A percentile compares a stretch with the other conserved stretches of the same genome.
These are phyloP conservation scores for Massariosphaeria phaeospora DNA, from an alignment of 495 filamentous ascomycete species.

Conservation along the genomic window DNA sequence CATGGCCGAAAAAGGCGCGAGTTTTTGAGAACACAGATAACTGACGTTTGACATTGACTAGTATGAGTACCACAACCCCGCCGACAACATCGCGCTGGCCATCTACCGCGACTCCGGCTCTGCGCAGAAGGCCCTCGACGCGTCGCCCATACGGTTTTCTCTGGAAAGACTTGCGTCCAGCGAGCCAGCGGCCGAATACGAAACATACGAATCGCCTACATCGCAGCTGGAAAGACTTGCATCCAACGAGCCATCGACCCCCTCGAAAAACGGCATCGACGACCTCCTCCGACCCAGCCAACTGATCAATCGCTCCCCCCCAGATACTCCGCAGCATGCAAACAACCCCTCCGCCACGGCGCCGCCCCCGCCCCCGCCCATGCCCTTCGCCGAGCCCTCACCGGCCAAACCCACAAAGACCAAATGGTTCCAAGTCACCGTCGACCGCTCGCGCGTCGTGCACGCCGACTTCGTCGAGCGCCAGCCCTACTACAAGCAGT, in stretches of 20 bases:
- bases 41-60: constrained; percentile 10
- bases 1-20: background rate
- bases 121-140: constrained; percentile 39
- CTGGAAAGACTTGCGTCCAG: constrained; percentile 20
- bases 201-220: no score
- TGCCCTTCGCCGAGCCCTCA: constrained; percentile 6
- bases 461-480: constrained; percentile 43
- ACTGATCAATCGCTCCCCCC: constrained; percentile 4
- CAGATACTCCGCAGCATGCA: background rate
- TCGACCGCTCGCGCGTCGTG: constrained; percentile 35
- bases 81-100: constrained; percentile 41
- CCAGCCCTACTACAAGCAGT: constrained; percentile 40
- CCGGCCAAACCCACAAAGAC: background rate
- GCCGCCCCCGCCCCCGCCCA: background rate
- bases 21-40: background rate
- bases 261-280: constrained; percentile 17
- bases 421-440: constrained; percentile 29
- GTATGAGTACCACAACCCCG: constrained; percentile 40
- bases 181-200: no score
- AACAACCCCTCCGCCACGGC: background rate
- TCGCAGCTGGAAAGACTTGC: background rate
- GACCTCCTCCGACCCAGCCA: constrained; percentile 21
- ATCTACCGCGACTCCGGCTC: constrained; percentile 40
- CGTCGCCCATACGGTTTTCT: constrained; percentile 42
- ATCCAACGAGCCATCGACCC: background rate